Evolutionary conservation across 495 filamentous ascomycete species (phyloP).

Genomic region (Pyrenula massariospora): DNA sequence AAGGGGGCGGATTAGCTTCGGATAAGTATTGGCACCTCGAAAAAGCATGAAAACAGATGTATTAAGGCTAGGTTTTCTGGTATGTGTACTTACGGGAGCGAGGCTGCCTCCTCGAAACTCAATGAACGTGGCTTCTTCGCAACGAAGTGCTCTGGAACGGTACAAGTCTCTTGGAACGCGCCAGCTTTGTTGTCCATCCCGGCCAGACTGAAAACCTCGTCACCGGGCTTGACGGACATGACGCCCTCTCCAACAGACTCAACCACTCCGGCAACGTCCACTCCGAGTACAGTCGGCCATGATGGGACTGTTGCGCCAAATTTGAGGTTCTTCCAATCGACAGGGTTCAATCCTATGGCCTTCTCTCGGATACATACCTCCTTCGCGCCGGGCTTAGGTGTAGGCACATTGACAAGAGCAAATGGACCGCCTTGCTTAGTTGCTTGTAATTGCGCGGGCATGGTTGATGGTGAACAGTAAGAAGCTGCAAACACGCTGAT

Average conservation of each 20-base stretch:
- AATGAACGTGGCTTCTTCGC: conserved; percentile 24
- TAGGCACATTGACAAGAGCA: conserved; percentile 7
- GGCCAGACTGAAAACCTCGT: conserved; percentile 21
- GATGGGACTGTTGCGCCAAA: conserved; percentile 15
- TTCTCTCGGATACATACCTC: conserved; percentile 23
- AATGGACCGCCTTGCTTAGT: conserved; percentile 5
- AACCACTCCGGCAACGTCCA: conserved; percentile 24
- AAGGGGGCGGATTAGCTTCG: neutral
- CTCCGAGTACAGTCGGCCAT: conserved; percentile 26
- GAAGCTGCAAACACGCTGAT: neutral
- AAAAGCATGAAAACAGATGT: too few species aligned
- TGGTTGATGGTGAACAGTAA: neutral
- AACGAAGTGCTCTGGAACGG: conserved; percentile 20
- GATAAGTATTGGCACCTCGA: neutral
- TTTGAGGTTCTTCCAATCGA: conserved; percentile 25
- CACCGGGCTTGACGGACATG: conserved; percentile 19
- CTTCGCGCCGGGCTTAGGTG: conserved; percentile 13
- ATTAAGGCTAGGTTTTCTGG: too few species aligned
- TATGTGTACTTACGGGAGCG: conserved; percentile 20
- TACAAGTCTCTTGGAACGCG: conserved; percentile 26
- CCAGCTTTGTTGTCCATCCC: conserved; percentile 12
- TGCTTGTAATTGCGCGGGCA: conserved; percentile 3
- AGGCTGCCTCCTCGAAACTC: conserved; percentile 28
- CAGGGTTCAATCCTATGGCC: conserved; percentile 23
- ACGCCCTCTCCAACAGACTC: conserved; percentile 20